Evolutionary conservation across 1,139 yeast genomes (phyloP).

Genomic region (Blastobotrys indianensis): DNA sequence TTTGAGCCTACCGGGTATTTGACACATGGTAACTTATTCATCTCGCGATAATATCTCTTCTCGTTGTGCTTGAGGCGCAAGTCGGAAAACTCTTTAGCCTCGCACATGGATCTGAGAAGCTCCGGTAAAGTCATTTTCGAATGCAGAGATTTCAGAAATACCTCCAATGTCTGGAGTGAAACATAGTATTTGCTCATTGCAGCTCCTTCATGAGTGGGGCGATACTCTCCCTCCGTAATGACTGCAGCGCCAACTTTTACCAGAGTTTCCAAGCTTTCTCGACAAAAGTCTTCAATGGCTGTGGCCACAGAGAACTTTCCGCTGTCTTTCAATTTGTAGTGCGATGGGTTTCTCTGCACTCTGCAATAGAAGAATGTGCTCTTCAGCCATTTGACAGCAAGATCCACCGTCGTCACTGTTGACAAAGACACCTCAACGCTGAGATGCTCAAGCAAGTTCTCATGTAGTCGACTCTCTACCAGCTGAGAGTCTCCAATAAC

Average conservation of each 20-base stretch:
- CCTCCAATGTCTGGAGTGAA: constrained; percentile 1
- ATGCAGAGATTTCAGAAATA: neutral
- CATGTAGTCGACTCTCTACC: constrained; percentile 76
- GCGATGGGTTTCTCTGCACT: constrained; percentile 89
- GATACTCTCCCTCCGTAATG: neutral
- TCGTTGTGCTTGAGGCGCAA: constrained; percentile 8
- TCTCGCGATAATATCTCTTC: constrained; percentile 1
- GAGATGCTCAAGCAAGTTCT: constrained; percentile 78
- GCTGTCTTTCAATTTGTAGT: constrained; percentile 41
- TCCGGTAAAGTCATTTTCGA: neutral
- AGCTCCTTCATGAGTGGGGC: neutral
- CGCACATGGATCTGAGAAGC: neutral
- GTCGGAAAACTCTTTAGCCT: constrained; percentile 5
- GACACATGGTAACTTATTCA: neutral
- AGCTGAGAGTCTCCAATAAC: constrained; percentile 92
- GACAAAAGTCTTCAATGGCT: constrained; percentile 3
- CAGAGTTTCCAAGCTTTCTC: neutral
- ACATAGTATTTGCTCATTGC: constrained; percentile 3
- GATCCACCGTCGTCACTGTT: constrained; percentile 88
- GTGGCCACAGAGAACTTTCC: neutral
- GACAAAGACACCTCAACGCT: constrained; percentile 96
- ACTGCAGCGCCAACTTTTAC: constrained; percentile 2
- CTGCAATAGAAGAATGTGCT: constrained; percentile 91
- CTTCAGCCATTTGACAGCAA: constrained; percentile 96
- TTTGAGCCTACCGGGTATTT: constrained; percentile 2